A percentile compares a stretch with the other conserved stretches of the same genome.
Evolutionary conservation across 371 early-diverging fungal species (phyloP).

Genomic region (Funneliformis caledonium): DNA sequence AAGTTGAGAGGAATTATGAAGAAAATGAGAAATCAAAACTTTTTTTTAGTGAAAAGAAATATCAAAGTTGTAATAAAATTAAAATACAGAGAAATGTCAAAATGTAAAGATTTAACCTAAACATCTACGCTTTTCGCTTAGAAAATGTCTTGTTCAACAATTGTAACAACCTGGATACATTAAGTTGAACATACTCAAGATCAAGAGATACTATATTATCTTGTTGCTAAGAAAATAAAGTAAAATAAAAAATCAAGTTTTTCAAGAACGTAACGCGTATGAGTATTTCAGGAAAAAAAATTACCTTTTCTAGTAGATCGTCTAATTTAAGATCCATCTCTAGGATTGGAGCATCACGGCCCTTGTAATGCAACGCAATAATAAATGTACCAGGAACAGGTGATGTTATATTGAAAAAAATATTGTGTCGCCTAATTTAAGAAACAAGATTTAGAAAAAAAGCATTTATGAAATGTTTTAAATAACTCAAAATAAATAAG

Average conservation of each 20-base stretch:
- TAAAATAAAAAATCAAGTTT: not conserved
- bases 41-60: no score
- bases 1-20: no score
- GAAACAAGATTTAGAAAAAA: no score
- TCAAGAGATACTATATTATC: slow-evolving; percentile 86
- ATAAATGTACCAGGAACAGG: slow-evolving; percentile 91
- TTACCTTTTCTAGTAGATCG: slow-evolving; percentile 88
- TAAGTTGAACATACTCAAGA: slow-evolving; percentile 91
- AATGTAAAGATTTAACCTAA: not conserved
- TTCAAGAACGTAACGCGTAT: not conserved
- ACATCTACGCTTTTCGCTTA: slow-evolving; percentile 44
- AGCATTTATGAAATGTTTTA: not conserved
- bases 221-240: slow-evolving; percentile 74
- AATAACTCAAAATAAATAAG: not conserved
- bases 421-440: slow-evolving; percentile 72
- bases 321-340: slow-evolving; percentile 96
- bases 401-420: slow-evolving; percentile 86
- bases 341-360: slow-evolving; percentile 89
- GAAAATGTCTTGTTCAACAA: slow-evolving; percentile 65
- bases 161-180: slow-evolving; percentile 55
- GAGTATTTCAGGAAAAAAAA: not conserved
- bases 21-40: no score
- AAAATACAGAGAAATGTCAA: not conserved
- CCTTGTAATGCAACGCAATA: slow-evolving; percentile 88
- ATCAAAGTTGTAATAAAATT: no score